Percentiles rank a stretch among this genome's conserved stretches.
phyloP scores from a whole-genome alignment of 495 filamentous ascomycete species.

The Amniculicola lignicola region DNA sequence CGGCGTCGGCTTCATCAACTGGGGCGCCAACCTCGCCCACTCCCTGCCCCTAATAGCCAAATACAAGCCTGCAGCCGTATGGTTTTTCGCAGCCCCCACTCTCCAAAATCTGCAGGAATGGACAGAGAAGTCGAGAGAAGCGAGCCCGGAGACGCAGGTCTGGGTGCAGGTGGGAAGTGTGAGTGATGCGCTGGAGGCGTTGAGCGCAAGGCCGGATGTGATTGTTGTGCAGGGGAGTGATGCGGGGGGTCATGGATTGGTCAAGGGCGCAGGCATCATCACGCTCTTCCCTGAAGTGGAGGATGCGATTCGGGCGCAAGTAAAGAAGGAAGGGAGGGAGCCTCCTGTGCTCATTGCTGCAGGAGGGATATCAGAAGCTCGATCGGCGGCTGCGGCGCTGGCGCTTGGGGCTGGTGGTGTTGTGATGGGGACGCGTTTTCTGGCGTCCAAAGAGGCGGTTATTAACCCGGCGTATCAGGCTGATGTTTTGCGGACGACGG shows the following conservation, averaged over 20 bases:
- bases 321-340: not conserved
- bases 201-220: conserved; percentile 54
- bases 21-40: conserved; percentile 49
- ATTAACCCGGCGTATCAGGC: conserved; percentile 59
- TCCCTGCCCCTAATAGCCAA: conserved; percentile 46
- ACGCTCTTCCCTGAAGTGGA: conserved; percentile 56
- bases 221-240: conserved; percentile 72
- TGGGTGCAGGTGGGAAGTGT: conserved; percentile 70
- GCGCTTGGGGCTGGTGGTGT: conserved; percentile 64
- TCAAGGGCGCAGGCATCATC: conserved; percentile 57
- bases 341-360: conserved; percentile 57
- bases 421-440: conserved; percentile 69
- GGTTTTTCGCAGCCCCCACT: conserved; percentile 64
- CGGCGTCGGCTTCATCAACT: conserved; percentile 62
- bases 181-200: conserved; percentile 50
- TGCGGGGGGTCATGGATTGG: conserved; percentile 71
- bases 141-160: conserved; percentile 50
- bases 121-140: conserved; percentile 51
- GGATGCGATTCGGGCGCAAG: conserved; percentile 50
- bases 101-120: conserved; percentile 53
- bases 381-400: conserved; percentile 62
- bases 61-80: conserved; percentile 61
- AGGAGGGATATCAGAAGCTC: conserved; percentile 67
- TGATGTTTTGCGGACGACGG: conserved; percentile 56
- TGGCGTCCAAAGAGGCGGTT: conserved; percentile 62